A percentile compares a stretch with the other conserved stretches of the same genome.
Evolutionary conservation across 371 early-diverging fungal species (phyloP).

Genomic region (Rhizopus stolonifer): DNA sequence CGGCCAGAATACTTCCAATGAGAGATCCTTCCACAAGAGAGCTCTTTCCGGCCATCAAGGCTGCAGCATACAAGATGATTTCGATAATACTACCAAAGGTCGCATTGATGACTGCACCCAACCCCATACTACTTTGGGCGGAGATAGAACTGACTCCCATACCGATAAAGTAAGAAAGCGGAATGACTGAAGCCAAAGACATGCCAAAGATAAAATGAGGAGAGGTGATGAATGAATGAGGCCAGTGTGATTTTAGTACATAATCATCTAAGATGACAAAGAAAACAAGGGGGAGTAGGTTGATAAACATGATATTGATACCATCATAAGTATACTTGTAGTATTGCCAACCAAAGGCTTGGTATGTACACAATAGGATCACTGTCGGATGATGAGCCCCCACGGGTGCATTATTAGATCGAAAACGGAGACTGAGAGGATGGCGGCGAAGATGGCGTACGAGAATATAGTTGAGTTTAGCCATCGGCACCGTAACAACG

Average conservation of each 20-base stretch:
- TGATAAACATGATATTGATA: slow-evolving; percentile 94
- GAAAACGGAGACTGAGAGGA: slow-evolving; percentile 79
- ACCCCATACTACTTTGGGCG: slow-evolving; percentile 88
- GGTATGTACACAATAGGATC: slow-evolving; percentile 77
- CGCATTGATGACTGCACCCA: slow-evolving; percentile 97
- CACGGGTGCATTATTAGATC: slow-evolving; percentile 48
- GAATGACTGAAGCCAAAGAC: slow-evolving; percentile 84
- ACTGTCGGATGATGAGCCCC: slow-evolving; percentile 43
- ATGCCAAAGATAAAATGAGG: slow-evolving; percentile 71
- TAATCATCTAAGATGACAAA: slow-evolving; percentile 83
- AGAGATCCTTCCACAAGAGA: slow-evolving; percentile 89
- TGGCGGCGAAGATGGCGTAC: slow-evolving; percentile 74
- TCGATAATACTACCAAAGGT: slow-evolving; percentile 97
- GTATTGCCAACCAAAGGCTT: slow-evolving; percentile 80
- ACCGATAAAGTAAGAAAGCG: slow-evolving; percentile 95
- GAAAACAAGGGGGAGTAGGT: slow-evolving; percentile 79
- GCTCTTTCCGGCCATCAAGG: slow-evolving; percentile 85
- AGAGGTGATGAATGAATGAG: slow-evolving; percentile 58
- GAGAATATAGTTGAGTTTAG: slow-evolving; percentile 82
- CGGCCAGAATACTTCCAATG: slow-evolving; percentile 90
- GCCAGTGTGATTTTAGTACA: slow-evolving; percentile 59
- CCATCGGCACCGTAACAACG: slow-evolving; percentile 94
- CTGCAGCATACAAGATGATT: slow-evolving; percentile 89
- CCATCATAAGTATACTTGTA: slow-evolving; percentile 95
- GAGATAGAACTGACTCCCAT: slow-evolving; percentile 95